Base-by-base conservation (phyloP, 768 basidiomycete species). In the Pleurotus tuber-regium region DNA sequence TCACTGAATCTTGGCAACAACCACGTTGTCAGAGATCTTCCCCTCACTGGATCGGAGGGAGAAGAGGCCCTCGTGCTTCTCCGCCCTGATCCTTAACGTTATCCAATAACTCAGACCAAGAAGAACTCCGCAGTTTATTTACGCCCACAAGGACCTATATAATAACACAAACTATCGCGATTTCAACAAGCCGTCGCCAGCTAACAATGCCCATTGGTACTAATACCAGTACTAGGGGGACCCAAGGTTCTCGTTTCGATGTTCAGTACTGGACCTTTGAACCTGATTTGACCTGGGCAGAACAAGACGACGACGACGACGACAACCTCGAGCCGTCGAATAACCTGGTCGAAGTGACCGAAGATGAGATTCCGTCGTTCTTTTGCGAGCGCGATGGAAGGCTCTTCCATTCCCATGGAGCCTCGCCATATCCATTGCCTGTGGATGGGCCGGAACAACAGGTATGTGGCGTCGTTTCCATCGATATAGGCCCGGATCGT, bases 341-440 rank as follows among this genome's bases (percentile, higher is more conserved):
- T n/a, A n/a, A n/a, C n/a, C 56, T 70, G 10, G 59, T 54, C 5
- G 80, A 85, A 57, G 52, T 88, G 7, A 61, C 55, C 25, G 14
- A 66, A 31, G 70, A 78, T 18, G 85, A 88, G 2, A 83, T 86
- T 57, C 80, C 83, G 0, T 46, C 36, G 10, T 83, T 82, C 67
- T 90, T 89, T 57, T 58, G 58, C 26, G 83, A 88, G 56, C 69
- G 72, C 5, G 70, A 74, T 57, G 80, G 75, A 26, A 76, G 86
- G 30, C 80, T 88, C 64, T 90, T 83, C 68, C 83, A 83, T 71
- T 84, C 84, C 59, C 78, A 81, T 70, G 68, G 70, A 66, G 67
- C 59, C 56, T 76, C 79, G 39, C 83, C 83, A 43, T 92, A 91
- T 63, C 83, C 83, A 10, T 69, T 92, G 42, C 89, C 89, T 38